phyloP scores from a whole-genome alignment of 164 flowering plant genomes.

The Kalanchoe fedtschenkoi region DNA sequence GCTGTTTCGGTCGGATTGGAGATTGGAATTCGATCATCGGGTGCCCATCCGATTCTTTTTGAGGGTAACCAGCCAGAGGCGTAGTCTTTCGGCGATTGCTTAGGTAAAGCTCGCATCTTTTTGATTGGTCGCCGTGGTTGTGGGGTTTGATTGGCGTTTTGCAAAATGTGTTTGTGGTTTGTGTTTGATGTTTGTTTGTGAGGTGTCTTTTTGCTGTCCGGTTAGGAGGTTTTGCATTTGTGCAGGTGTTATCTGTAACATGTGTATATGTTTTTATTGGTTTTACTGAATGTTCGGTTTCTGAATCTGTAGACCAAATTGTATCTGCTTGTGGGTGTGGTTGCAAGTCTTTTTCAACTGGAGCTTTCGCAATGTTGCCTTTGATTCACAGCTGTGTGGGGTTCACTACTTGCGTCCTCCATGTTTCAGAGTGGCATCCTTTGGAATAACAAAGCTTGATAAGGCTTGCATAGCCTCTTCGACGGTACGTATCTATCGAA shows the following conservation, averaged over 20 bases:
- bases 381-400: conserved; percentile 22
- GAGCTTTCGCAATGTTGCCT: conserved; percentile 42
- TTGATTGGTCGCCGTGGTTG: not conserved
- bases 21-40: not conserved
- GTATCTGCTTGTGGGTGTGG: conserved; percentile 7
- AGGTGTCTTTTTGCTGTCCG: not conserved
- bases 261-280: not conserved
- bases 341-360: conserved; percentile 17
- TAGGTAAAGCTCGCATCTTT: conserved; percentile 3
- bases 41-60: not conserved
- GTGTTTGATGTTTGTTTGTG: not conserved
- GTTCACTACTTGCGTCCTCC: conserved; percentile 20
- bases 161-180: not conserved
- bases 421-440: conserved; percentile 17
- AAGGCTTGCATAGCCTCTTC: not conserved
- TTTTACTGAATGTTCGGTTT: conserved; percentile 12
- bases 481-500: not conserved
- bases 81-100: not conserved
- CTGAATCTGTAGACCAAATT: conserved; percentile 9
- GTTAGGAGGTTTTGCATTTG: not conserved
- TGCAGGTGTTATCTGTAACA: not conserved
- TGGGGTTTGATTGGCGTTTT: not conserved
- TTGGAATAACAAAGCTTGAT: conserved; percentile 9
- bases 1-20: too few species aligned
- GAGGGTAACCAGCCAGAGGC: not conserved